These are phyloP conservation scores for Lanmaoa pseudosensibilis DNA, from an alignment of 768 basidiomycete genomes.

Conservation along the genomic window DNA sequence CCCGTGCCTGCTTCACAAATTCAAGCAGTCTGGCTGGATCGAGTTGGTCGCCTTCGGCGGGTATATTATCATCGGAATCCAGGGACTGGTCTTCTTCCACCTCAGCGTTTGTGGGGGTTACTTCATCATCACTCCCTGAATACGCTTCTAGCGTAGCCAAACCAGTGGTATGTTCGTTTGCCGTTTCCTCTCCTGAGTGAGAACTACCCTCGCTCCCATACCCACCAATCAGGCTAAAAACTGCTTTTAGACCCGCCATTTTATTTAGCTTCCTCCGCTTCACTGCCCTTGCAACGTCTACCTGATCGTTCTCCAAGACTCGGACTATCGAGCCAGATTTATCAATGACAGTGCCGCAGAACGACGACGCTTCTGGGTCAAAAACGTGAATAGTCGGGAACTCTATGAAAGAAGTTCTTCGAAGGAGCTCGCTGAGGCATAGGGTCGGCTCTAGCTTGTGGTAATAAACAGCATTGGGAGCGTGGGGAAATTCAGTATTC, in stretches of 20 bases:
- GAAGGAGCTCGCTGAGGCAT: conserved; percentile 49
- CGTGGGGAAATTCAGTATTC: conserved; percentile 27
- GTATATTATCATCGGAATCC: conserved; percentile 17
- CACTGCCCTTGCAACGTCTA: conserved; percentile 35
- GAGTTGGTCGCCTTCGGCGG: conserved; percentile 6
- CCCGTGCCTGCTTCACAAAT: conserved; percentile 23
- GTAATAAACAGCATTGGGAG: conserved; percentile 41
- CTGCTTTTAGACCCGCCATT: conserved; percentile 52
- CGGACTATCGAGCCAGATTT: conserved; percentile 42
- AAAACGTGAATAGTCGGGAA: conserved; percentile 82
- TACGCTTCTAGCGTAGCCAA: conserved; percentile 27
- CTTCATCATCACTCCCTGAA: conserved; percentile 22
- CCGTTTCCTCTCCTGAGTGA: conserved; percentile 28
- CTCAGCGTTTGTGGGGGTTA: neutral
- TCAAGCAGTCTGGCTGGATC: conserved; percentile 25
- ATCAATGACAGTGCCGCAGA: conserved; percentile 61
- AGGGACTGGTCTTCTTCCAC: conserved; percentile 16
- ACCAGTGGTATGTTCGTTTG: conserved; percentile 5
- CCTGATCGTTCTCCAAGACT: conserved; percentile 6
- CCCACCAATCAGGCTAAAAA: conserved; percentile 55
- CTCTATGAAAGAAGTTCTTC: conserved; percentile 71
- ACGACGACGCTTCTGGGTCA: conserved; percentile 51
- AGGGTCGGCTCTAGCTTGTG: conserved; percentile 56
- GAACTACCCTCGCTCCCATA: conserved; percentile 56
- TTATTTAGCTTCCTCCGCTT: conserved; percentile 61